Percentiles rank a stretch among this genome's conserved stretches.
Evolutionary conservation across 2,329 filamentous ascomycete genomes (phyloP).

Genomic region (Emergomyces pasteurianus): DNA sequence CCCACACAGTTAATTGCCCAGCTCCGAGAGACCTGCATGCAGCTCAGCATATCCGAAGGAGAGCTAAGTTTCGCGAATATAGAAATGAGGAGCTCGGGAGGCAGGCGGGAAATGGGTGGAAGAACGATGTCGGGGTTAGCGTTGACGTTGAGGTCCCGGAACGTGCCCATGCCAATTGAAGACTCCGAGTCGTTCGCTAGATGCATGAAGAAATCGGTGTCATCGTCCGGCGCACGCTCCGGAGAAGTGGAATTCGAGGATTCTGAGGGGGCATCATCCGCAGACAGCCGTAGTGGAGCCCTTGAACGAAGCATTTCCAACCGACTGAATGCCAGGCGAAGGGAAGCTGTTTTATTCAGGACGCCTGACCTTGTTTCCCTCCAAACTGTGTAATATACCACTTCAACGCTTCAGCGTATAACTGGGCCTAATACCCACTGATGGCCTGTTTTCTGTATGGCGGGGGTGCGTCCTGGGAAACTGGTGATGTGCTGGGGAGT

Average conservation of each 20-base stretch:
- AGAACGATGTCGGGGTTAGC: constrained; percentile 30
- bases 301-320: constrained; percentile 26
- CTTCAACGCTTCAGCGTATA: background rate
- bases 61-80: constrained; percentile 76
- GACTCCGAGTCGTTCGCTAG: constrained; percentile 84
- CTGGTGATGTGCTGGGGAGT: background rate
- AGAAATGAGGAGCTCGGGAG: constrained; percentile 87
- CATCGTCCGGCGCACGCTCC: constrained; percentile 56
- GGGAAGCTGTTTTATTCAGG: background rate
- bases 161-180: constrained; percentile 68
- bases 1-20: constrained; percentile 92
- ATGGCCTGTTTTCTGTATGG: background rate
- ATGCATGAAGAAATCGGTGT: constrained; percentile 83
- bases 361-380: background rate
- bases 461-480: background rate
- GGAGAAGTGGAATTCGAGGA: constrained; percentile 22
- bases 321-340: background rate
- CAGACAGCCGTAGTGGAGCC: constrained; percentile 25
- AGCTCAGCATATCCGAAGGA: constrained; percentile 66
- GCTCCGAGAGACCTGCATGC: constrained; percentile 85
- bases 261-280: constrained; percentile 31
- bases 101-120: constrained; percentile 65
- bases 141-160: constrained; percentile 60
- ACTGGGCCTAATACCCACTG: background rate
- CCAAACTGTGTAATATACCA: background rate